phyloP scores from a whole-genome alignment of 306 rosid species.

The Dicorynia guianensis region DNA sequence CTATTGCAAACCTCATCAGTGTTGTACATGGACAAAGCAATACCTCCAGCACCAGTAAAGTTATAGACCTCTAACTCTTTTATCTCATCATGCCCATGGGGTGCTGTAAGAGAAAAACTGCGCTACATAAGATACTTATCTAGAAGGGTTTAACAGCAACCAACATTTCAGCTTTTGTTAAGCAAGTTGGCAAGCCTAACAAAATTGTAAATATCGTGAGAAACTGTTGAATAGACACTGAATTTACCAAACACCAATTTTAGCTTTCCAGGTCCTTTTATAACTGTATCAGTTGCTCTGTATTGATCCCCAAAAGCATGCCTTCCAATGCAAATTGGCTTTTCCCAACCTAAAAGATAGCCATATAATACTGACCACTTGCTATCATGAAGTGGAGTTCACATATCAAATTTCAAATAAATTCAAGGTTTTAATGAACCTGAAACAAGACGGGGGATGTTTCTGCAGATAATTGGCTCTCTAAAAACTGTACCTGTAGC shows the following conservation, averaged over 20 bases:
- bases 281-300: conserved; percentile 86
- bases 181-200: conserved; percentile 29
- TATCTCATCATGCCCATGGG: conserved; percentile 72
- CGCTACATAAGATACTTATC: conserved; percentile 36
- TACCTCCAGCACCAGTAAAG: conserved; percentile 90
- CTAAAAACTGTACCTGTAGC: conserved; percentile 91
- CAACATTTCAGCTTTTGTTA: neutral
- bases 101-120: conserved; percentile 50
- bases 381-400: conserved; percentile 22
- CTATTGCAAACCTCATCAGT: conserved; percentile 82
- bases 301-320: conserved; percentile 99
- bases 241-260: conserved; percentile 85
- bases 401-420: conserved; percentile 24
- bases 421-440: conserved; percentile 52
- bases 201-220: conserved; percentile 24
- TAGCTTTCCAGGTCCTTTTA: conserved; percentile 86
- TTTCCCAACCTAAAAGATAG: conserved; percentile 79
- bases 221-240: conserved; percentile 35
- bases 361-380: conserved; percentile 23
- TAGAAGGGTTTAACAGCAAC: conserved; percentile 9
- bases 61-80: conserved; percentile 82
- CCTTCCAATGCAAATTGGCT: conserved; percentile 97
- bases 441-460: conserved; percentile 94
- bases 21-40: conserved; percentile 92
- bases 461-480: conserved; percentile 93